Base-by-base conservation (phyloP, 805 yeast species). In the Metschnikowia drakensbergensis region DNA sequence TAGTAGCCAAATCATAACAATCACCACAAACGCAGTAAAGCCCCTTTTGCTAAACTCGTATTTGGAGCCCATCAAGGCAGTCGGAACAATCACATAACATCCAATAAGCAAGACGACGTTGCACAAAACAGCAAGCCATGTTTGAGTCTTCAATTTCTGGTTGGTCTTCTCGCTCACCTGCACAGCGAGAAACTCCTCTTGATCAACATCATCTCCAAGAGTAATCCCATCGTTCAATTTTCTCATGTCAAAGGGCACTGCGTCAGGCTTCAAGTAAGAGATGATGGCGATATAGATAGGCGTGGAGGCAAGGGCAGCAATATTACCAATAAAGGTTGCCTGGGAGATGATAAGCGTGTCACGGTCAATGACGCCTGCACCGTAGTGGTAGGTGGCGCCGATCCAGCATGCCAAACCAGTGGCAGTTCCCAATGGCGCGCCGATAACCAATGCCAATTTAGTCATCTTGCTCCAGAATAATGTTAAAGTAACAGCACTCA, bases 1-100 rank as follows among this genome's bases (percentile, higher is more conserved):
- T 4, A 70, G n/a, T 9, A 71, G 48, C 68, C 71, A 67, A 9
- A 71, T 66, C 57, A 68, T 50, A 61, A 69, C 61, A n/a, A 73
- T 59, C 17, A 71, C 58, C 38, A 69, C 65, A 59, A 66, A 68
- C 11, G 58, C 70, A 8, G 63, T 64, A 55, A 73, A 72, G 35
- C 65, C 68, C 17, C 51, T 51, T 54, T 66, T 66, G 36, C 68
- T 65, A 44, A 71, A 65, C 13, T 61, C 65, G 33, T 66, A 65
- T 17, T 62, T 54, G 27, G 68, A 53, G 3, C 72, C 75, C 51
- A 67, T 65, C 33, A 66, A 54, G 0, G 67, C 61, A 30, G 61
- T 49, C 1, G 72, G 67, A 29, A 68, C 53, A 23, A 69, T 52
- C 5, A 71, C 43, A 25, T 53, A 53, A 17, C 49, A 46, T n/a